A percentile compares a stretch with the other conserved stretches of the same genome.
Evolutionary conservation across 495 filamentous ascomycete species (phyloP).

Genomic region (Pyrenula aspistea): DNA sequence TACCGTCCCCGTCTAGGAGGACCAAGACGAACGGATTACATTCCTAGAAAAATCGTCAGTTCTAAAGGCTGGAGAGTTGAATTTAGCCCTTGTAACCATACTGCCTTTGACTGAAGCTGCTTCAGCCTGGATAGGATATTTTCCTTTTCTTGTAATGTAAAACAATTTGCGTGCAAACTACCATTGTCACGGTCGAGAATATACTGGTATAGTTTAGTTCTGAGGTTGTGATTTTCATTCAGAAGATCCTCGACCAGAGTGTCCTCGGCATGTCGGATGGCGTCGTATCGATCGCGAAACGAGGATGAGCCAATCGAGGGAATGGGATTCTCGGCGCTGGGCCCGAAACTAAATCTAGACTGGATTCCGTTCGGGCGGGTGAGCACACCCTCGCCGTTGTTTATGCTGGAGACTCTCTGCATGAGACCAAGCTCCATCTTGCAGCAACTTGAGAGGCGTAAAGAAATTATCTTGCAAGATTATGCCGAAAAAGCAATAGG

Average conservation of each 20-base stretch:
- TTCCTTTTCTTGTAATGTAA: neutral
- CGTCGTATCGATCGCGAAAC: neutral
- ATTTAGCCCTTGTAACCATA: neutral
- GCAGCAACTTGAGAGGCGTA: too few relatives aligned
- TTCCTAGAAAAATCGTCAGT: constrained; percentile 31
- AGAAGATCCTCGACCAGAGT: neutral
- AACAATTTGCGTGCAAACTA: neutral
- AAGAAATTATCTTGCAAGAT: neutral
- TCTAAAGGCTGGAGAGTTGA: neutral
- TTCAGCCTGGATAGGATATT: neutral
- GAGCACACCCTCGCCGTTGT: neutral
- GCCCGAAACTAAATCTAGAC: neutral
- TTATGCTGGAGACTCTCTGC: neutral
- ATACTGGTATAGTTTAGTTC: neutral
- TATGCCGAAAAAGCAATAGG: neutral
- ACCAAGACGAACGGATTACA: constrained; percentile 65
- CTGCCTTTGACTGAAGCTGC: neutral
- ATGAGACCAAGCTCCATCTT: neutral
- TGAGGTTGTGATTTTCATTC: neutral
- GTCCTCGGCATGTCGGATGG: neutral
- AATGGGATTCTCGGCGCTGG: neutral
- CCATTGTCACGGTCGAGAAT: neutral
- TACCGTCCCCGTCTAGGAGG: constrained; percentile 66
- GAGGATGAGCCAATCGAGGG: neutral
- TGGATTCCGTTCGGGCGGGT: neutral